These are phyloP conservation scores for Tricholoma flavovirens DNA, from an alignment of 768 basidiomycete genomes.

Conservation along the genomic window DNA sequence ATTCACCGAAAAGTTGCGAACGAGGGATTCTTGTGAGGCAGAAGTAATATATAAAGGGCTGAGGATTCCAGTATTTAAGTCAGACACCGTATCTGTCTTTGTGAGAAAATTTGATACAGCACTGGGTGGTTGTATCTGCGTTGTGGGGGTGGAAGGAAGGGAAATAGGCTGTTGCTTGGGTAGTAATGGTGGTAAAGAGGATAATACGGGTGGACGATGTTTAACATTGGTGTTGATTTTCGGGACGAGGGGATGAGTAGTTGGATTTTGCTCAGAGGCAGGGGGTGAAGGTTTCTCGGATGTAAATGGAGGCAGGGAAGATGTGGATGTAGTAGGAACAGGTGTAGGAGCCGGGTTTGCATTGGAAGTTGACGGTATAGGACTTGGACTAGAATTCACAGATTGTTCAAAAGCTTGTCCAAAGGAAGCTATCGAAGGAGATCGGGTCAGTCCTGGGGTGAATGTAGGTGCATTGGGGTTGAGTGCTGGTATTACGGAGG, in stretches of 20 bases:
- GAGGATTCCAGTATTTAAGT: conserved; percentile 29
- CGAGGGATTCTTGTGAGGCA: conserved; percentile 15
- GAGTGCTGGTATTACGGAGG: background rate
- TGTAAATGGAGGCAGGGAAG: background rate
- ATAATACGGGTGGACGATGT: conserved; percentile 10
- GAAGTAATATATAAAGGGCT: conserved; percentile 39
- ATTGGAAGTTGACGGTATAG: conserved; percentile 2
- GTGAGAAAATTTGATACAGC: conserved; percentile 27
- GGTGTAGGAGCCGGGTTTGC: conserved; percentile 13
- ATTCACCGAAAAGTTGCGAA: conserved; percentile 6
- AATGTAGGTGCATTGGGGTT: conserved; percentile 22
- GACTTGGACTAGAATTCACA: conserved; percentile 14
- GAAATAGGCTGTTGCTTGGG: conserved; percentile 38
- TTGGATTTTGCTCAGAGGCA: conserved; percentile 13
- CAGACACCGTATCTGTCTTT: conserved; percentile 17
- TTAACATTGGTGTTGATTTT: conserved; percentile 20
- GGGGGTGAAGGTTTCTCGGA: conserved; percentile 4
- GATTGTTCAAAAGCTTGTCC: conserved; percentile 5
- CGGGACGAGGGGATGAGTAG: conserved; percentile 16
- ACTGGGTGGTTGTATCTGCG: conserved; percentile 22
- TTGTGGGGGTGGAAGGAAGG: conserved; percentile 40
- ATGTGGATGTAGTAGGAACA: conserved; percentile 6
- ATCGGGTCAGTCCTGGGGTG: conserved; percentile 10
- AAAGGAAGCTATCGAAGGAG: conserved; percentile 3
- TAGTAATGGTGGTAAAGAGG: conserved; percentile 33